Base-by-base conservation (phyloP, 441 rosid genomes). In the Gossypium trilobum region DNA sequence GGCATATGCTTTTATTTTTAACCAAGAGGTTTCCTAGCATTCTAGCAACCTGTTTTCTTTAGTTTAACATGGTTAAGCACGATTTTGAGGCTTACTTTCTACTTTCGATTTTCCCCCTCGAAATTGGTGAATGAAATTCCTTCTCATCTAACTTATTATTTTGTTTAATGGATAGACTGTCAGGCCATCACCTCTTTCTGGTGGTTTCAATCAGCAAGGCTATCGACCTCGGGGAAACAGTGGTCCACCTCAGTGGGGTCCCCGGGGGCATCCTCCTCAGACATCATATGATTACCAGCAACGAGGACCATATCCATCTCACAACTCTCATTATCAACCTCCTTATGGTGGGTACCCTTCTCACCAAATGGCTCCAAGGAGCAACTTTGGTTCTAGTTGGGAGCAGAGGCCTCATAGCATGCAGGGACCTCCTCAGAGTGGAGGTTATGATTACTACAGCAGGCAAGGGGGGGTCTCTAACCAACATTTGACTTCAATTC, bases 211-310 rank as follows among this genome's bases (percentile, higher is more conserved):
- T 74, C 97, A 91, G 81, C 96, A 87, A 64, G 39, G 82, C 4
- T 87, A 88, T 80, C 86, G 85, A 66, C 86, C 94, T 5, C 90
- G 94, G 25, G 97, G 97, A 58, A 86, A 87, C 1, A 51, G 80
- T 25, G 97, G 91, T 70, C 86, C 89, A 51, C 80, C 88, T 72
- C 91, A 88, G 65, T 94, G 97, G 97, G 91, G 87, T 73, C 84
- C 87, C 1, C 86, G 97, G 3, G 88, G 90, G 73, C 88, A 87
- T 80, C 80, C 82, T 11, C 75, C 88, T 13, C 97, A 85, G 70
- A 74, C 85, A 16, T 82, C 83, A 5, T 88, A 90, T 71, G 91
- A 89, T 82, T 87, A 88, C 84, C 92, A 84, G 44, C 90, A 88
- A 27, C 86, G 94, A 63, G 97, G 94, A 79, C 85, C 87, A 2